These are phyloP conservation scores for Symbiodinium pilosum DNA, from an alignment of 73 alveolate genomes.

Conservation along the genomic window DNA sequence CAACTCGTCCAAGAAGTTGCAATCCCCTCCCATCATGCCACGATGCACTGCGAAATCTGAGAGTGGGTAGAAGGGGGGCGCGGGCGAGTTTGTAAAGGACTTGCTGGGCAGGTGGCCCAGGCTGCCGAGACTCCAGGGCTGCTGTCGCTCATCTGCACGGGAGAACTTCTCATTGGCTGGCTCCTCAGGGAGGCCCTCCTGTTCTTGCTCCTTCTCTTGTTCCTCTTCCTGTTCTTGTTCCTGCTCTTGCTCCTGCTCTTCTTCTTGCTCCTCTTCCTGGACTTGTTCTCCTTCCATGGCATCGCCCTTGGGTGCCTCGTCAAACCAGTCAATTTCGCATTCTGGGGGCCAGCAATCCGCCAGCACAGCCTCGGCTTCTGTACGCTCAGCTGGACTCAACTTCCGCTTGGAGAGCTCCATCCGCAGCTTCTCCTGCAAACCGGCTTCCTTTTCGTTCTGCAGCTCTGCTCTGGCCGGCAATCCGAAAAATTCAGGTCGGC, in stretches of 20 bases:
- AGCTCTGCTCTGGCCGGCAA: slow-evolving; percentile 5
- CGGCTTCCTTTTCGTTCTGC: slow-evolving; percentile 13
- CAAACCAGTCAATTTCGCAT: not conserved
- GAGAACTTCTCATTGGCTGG: slow-evolving; percentile 27
- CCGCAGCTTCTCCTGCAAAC: slow-evolving; percentile 52
- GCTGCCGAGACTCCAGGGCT: slow-evolving; percentile 21
- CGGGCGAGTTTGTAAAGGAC: not conserved
- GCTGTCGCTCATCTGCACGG: slow-evolving; percentile 13
- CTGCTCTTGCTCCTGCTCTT: slow-evolving; percentile 75
- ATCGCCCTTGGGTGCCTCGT: slow-evolving; percentile 3
- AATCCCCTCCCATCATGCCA: slow-evolving; percentile 62
- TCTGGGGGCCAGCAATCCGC: slow-evolving; percentile 48
- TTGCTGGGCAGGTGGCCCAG: not conserved
- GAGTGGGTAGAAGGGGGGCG: slow-evolving; percentile 55
- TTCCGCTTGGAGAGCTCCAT: not conserved
- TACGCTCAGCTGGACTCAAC: slow-evolving; percentile 14
- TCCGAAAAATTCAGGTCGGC: slow-evolving; percentile 30
- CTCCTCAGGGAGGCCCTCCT: slow-evolving; percentile 39
- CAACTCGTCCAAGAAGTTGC: slow-evolving; percentile 36
- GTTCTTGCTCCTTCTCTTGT: slow-evolving; percentile 1
- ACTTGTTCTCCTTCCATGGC: slow-evolving; percentile 75
- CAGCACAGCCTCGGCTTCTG: slow-evolving; percentile 43
- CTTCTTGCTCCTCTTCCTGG: slow-evolving; percentile 60
- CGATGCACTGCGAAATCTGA: slow-evolving; percentile 63
- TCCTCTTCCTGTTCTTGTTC: slow-evolving; percentile 88